A percentile compares a stretch with the other conserved stretches of the same genome.
These are phyloP conservation scores for Trichophyton benhamiae DNA, from an alignment of 2,329 filamentous ascomycete species.

Conservation along the genomic window DNA sequence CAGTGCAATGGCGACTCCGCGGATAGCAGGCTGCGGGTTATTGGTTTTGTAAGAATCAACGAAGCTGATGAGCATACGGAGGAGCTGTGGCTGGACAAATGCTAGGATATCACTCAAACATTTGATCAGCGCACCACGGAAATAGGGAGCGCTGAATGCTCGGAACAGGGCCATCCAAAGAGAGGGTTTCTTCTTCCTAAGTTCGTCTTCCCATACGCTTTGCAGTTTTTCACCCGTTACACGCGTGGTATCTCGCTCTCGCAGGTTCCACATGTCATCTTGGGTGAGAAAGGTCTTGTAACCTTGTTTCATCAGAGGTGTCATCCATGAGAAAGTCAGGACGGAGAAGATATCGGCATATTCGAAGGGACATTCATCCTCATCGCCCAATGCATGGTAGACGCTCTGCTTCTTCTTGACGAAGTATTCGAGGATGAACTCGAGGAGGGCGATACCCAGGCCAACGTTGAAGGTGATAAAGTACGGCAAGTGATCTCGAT, in stretches of 20 bases:
- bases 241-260: conserved; percentile 65
- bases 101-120: conserved; percentile 72
- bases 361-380: conserved; percentile 61
- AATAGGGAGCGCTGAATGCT: conserved; percentile 75
- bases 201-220: conserved; percentile 62
- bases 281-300: conserved; percentile 88
- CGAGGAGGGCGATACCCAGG: conserved; percentile 54
- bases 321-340: conserved; percentile 97
- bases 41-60: conserved; percentile 59
- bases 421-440: conserved; percentile 73
- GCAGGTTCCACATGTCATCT: conserved; percentile 88
- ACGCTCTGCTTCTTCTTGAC: conserved; percentile 65
- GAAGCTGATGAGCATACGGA: conserved; percentile 72
- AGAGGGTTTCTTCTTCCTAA: conserved; percentile 61
- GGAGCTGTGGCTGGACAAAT: conserved; percentile 81
- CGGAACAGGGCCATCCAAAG: conserved; percentile 77
- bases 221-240: conserved; percentile 59
- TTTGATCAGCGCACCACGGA: conserved; percentile 74
- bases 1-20: conserved; percentile 76
- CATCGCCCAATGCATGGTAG: conserved; percentile 54
- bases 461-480: conserved; percentile 65
- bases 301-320: conserved; percentile 87
- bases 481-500: conserved; percentile 54
- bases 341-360: conserved; percentile 90
- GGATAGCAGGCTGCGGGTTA: conserved; percentile 61